A percentile compares a stretch with the other conserved stretches of the same genome.
Evolutionary conservation across 306 rosid genomes (phyloP).

Genomic region (Macrotyloma uniflorum): DNA sequence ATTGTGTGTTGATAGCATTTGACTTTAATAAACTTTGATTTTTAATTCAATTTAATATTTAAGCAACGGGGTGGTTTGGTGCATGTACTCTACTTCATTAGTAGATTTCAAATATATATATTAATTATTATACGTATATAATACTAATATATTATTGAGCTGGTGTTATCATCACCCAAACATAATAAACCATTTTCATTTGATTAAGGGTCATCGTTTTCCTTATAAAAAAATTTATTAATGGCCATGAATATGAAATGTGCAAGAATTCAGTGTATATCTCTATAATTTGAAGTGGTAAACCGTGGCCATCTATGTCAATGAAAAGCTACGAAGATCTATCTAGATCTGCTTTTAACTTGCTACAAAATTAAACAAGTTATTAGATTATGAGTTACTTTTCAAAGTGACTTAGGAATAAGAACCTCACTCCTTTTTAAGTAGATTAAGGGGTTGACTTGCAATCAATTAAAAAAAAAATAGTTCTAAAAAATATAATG

Average conservation of each 20-base stretch:
- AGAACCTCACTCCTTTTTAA: too few species aligned
- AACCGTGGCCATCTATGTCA: neutral
- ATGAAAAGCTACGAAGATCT: too few species aligned
- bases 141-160: slow-evolving; percentile 24
- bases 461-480: too few species aligned
- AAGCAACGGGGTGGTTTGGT: neutral
- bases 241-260: neutral
- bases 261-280: neutral
- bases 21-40: slow-evolving; percentile 29
- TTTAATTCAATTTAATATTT: slow-evolving; percentile 31
- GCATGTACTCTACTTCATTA: slow-evolving; percentile 22
- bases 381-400: too few species aligned
- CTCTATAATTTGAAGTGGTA: neutral
- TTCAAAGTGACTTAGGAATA: too few species aligned
- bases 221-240: too few species aligned
- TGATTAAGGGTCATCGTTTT: too few species aligned
- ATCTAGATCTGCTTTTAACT: too few species aligned
- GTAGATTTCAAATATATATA: slow-evolving; percentile 22
- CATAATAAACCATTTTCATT: neutral
- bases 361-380: too few species aligned
- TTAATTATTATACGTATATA: neutral
- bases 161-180: slow-evolving; percentile 23
- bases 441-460: too few species aligned
- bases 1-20: slow-evolving; percentile 23
- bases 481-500: too few species aligned